A percentile compares a stretch with the other conserved stretches of the same genome.
These are phyloP conservation scores for Endothia cerciana DNA, from an alignment of 2,329 filamentous ascomycete genomes.

Conservation along the genomic window DNA sequence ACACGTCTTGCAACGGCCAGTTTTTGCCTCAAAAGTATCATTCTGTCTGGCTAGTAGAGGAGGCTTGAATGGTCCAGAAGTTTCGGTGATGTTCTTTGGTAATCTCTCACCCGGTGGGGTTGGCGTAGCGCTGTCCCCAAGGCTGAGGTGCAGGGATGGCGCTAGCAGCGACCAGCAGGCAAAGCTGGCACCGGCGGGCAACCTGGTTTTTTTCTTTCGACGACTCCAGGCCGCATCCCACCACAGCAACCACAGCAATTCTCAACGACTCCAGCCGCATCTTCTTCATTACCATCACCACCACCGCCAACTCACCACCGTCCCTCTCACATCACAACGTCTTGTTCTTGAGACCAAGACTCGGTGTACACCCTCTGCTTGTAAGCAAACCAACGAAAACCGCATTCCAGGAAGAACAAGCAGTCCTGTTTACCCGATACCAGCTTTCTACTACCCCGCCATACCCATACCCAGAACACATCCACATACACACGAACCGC, in stretches of 20 bases:
- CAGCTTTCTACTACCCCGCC: slow-evolving; percentile 29
- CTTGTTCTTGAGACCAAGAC: not conserved
- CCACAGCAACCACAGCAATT: slow-evolving; percentile 2
- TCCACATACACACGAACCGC: slow-evolving; percentile 32
- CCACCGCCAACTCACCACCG: slow-evolving; percentile 9
- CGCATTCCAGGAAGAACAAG: not conserved
- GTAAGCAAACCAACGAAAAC: slow-evolving; percentile 4
- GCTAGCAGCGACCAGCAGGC: slow-evolving; percentile 12
- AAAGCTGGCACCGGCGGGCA: slow-evolving; percentile 15
- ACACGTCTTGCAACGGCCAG: not conserved
- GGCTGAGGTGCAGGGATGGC: slow-evolving; percentile 5
- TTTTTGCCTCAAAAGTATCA: not conserved
- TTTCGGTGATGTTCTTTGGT: slow-evolving; percentile 13
- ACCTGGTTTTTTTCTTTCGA: slow-evolving; percentile 16
- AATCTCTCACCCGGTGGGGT: slow-evolving; percentile 6
- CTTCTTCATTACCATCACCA: not conserved
- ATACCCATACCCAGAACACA: slow-evolving; percentile 23
- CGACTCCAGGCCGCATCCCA: not conserved
- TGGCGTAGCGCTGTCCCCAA: not conserved
- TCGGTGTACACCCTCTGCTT: slow-evolving; percentile 1
- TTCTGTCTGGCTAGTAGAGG: not conserved
- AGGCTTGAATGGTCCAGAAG: slow-evolving; percentile 11
- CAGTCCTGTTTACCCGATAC: slow-evolving; percentile 18
- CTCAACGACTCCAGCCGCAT: not conserved
- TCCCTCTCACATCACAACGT: slow-evolving; percentile 8